A percentile compares a stretch with the other conserved stretches of the same genome.
phyloP scores from a whole-genome alignment of 1,284 basidiomycete species.

The Boletus mariae region DNA sequence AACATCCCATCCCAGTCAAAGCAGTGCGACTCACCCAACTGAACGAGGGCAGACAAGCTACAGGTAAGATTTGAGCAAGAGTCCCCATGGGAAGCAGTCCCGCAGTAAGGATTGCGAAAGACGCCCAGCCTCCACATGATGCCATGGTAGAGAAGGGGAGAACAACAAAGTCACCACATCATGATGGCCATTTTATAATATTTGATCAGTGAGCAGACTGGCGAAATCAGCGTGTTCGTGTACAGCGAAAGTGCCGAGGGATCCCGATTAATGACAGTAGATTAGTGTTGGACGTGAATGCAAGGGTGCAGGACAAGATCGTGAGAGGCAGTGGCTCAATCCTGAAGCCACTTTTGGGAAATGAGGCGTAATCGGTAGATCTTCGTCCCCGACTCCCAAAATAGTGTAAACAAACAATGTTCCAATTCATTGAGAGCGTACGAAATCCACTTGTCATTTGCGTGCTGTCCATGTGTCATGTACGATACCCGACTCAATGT shows the following conservation, averaged over 20 bases:
- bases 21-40: constrained; percentile 22
- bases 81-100: constrained; percentile 15
- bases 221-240: neutral
- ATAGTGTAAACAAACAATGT: too few species aligned
- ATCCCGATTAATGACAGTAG: neutral
- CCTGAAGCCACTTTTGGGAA: too few species aligned
- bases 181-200: neutral
- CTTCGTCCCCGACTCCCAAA: too few species aligned
- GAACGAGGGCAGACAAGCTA: constrained; percentile 19
- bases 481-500: too few species aligned
- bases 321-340: too few species aligned
- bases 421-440: too few species aligned
- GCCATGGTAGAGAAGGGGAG: constrained; percentile 10
- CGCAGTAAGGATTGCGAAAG: constrained; percentile 16
- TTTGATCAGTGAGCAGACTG: neutral
- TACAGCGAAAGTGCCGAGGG: neutral
- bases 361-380: too few species aligned
- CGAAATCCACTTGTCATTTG: too few species aligned
- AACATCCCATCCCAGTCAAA: neutral
- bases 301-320: too few species aligned
- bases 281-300: neutral
- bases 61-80: constrained; percentile 23
- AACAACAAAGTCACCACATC: neutral
- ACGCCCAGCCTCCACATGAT: neutral
- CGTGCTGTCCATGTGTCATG: too few species aligned